A percentile compares a stretch with the other conserved stretches of the same genome.
Conservation (phyloP, 1,284 basidiomycete genomes). For the Rugosomyces carneus region DNA sequence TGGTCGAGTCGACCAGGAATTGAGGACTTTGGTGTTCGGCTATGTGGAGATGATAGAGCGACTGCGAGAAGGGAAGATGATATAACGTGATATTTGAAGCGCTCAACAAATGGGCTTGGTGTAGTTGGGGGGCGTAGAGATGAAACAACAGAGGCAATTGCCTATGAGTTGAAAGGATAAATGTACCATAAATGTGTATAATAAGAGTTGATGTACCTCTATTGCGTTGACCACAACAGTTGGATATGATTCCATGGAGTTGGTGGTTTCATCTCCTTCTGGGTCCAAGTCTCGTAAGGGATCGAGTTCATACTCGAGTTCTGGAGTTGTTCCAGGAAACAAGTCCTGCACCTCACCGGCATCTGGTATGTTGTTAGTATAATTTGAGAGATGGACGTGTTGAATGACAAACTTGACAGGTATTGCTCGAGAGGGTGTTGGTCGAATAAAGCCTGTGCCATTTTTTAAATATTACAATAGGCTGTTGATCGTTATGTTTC, state of each 20-base stretch:
- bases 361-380: conserved; percentile 31
- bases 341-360: conserved; percentile 46
- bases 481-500: conserved; percentile 14
- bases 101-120: conserved; percentile 57
- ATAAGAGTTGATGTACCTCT: conserved; percentile 26
- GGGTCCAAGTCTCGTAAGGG: conserved; percentile 20
- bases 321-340: conserved; percentile 33
- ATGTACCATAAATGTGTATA: neutral
- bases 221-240: conserved; percentile 27
- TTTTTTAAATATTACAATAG: conserved; percentile 26
- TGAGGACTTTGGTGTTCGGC: conserved; percentile 24
- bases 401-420: conserved; percentile 47
- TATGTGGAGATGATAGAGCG: conserved; percentile 26
- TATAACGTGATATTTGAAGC: conserved; percentile 81
- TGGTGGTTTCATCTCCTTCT: conserved; percentile 25
- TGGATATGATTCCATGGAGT: conserved; percentile 31
- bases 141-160: conserved; percentile 26
- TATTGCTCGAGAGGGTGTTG: conserved; percentile 73
- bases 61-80: conserved; percentile 68
- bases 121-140: conserved; percentile 26
- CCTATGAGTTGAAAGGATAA: conserved; percentile 18
- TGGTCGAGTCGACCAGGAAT: conserved; percentile 43
- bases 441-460: conserved; percentile 76
- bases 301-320: conserved; percentile 31
- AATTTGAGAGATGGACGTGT: conserved; percentile 4